Evolutionary conservation across 805 yeast species (phyloP), one percentile per base, ranked within the genome.

Genomic region (Cyberlindnera misumaiensis): DNA sequence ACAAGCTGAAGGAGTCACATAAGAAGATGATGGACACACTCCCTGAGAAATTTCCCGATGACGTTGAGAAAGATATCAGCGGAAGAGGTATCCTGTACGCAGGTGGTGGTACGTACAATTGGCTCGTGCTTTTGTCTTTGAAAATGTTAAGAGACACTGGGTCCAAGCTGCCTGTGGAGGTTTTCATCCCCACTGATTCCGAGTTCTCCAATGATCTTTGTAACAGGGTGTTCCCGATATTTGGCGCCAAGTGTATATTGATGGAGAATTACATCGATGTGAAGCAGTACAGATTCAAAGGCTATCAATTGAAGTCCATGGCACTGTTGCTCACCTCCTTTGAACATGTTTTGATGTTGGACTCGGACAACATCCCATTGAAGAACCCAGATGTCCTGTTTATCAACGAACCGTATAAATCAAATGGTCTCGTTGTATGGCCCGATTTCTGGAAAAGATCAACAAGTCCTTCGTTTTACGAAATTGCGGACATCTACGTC

Each of bases 191-290:
- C 8, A 70, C 75, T 28, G 64, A 69, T 15, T 72, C 72, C 25
- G 93, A 83, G 52, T 83, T 76, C 51, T 93, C 85, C 52, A 69
- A 75, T 28, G 83, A 80, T 41, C 68, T 79, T 37, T 87, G 96
- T 60, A 76, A 73, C 16, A 61, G 63, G 8, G 65, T 82, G 3
- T 65, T 85, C 48, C 93, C 94, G 0, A 59, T 80, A n/a, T 51
- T 75, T 39, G 72, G 77, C 42, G 88, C 85, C 1, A 69, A 64
- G 43, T 83, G 93, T 60, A 64, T 81, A 56, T 69, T 17, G 70
- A 76, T 48, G 65, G 72, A 30, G 8, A 62, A 64, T 13, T 66
- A 71, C 31, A 61, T 71, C 51, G 51, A 56, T 22, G 58, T 61
- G 26, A 68, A 70, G 39, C 53, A 57, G 28, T 62, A 79, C 36